Base-by-base conservation (phyloP, 257 asterid genomes). In the Sherardia arvensis region DNA sequence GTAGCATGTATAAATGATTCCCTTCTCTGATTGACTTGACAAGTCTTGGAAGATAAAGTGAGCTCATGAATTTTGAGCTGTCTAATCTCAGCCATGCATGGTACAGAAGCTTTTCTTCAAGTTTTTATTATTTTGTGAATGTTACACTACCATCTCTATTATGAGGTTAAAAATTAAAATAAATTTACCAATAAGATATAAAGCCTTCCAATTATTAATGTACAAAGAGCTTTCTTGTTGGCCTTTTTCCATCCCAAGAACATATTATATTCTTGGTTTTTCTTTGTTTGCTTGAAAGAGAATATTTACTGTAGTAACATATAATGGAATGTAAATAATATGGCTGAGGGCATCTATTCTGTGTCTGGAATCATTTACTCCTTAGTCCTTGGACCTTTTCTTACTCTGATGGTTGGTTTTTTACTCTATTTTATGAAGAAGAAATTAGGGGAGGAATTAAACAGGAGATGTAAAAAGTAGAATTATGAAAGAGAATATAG, bases 21-120 rank as follows among this genome's bases (percentile, higher is more conserved):
- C 36, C 47, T 30, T 23, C 63, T 59, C 30, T 48, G 11, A 21
- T 8, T 64, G 68, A 64, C 68, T 49, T 49, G 60, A 64, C 68
- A 64, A 30, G 60, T 49, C 68, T 64, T 29, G 59, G 60, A 64
- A 49, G 23, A 64, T 12, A 48, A 49, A 64, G 48, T 14, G 32
- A 14, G 25, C 60, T 49, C 60, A 49, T 64, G 68, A 64, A 51
- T 29, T 64, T 49, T 21, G 68, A 64, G 30, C 60, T 20, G 20
- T 30, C 59, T 29, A 49, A 49, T 64, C 49, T 30, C 4, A 49
- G 23, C 26, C 3, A 49, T 49, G 23, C 33, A 15, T 64, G 60
- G 68, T 49, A 30, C 60, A 51, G 7, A 29, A 64, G 17, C 43
- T 47, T 28, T 26, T 55, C 4, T 27, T 21, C 8, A 18, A 57